Base-by-base conservation (phyloP, 1,284 basidiomycete genomes). In the Dichomitus squalens region DNA sequence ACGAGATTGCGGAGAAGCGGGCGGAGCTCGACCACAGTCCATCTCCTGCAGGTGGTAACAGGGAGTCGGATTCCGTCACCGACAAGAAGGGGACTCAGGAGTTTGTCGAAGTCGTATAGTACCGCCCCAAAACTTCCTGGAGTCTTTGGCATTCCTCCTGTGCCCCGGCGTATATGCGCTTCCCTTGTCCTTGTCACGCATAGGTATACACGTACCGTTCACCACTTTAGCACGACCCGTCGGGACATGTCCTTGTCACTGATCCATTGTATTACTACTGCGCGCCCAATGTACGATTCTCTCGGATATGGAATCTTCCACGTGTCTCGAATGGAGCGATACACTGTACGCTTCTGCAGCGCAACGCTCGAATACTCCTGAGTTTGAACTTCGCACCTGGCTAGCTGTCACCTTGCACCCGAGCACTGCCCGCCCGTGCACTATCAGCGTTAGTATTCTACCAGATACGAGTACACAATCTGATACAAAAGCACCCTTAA, bases 1-100 rank as follows among this genome's bases (percentile, higher is more conserved):
- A 84, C 52, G 79, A 84, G 58, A 66, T 71, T 36, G 64, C 52
- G 34, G 57, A 64, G 56, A 63, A 55, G 52, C 59, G 58, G 18
- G 61, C 61, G 18, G 51, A 65, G 50, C 49, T 58, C 18, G 60
- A 66, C 55, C 40, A 61, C 53, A 20, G 14, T 14, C 21, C 1
- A 9, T 29, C 50, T 21, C 14, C 53, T 61, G 49, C 44, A 29
- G 31, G 40, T 16, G 4, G 11, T 11, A 31, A 6, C 29, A 11
- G 59, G 57, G 16, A 21, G 36, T 50, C 23, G 43, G 49, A 36
- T 54, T 44, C 36, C 40, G 27, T 46, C 43, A 31, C 29, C 29
- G 29, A 43, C 56, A 55, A 20, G 23, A 40, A 41, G 47, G 46
- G 31, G 34, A 54, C 59, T 53, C 52, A 60, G 38, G 65, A 64